These are phyloP conservation scores for Glomus cerebriforme DNA, from an alignment of 192 early-diverging fungal species.

Conservation along the genomic window DNA sequence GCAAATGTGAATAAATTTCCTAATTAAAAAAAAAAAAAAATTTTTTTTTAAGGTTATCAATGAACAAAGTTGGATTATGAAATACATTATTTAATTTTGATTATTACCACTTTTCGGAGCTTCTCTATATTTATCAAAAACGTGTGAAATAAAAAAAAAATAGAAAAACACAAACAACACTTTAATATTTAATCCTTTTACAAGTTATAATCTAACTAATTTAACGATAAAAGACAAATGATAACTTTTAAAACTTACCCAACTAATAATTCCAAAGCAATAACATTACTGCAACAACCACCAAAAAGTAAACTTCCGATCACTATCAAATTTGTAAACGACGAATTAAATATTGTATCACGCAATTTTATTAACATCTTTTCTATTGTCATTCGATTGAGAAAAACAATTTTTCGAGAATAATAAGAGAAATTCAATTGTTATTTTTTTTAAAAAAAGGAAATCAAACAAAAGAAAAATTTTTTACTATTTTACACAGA, in stretches of 20 bases:
- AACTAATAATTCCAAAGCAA: conserved; percentile 79
- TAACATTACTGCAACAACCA: conserved; percentile 88
- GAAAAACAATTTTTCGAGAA: background rate
- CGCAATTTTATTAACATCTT: background rate
- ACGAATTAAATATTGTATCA: background rate
- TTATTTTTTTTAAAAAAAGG: background rate
- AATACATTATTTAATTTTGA: background rate
- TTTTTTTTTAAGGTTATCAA: too few species aligned
- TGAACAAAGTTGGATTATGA: background rate
- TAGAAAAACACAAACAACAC: background rate
- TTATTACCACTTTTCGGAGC: conserved; percentile 59
- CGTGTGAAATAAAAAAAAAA: background rate
- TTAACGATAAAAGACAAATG: background rate
- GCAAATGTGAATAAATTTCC: conserved; percentile 72
- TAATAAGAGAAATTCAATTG: background rate
- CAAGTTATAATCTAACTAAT: too few species aligned
- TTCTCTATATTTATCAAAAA: conserved; percentile 38
- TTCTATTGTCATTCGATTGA: background rate
- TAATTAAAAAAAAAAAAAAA: background rate
- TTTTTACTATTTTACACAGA: background rate
- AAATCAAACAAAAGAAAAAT: background rate
- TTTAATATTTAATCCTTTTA: too few species aligned
- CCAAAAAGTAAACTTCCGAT: conserved; percentile 80
- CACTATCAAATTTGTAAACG: conserved; percentile 32
- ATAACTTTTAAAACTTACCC: conserved; percentile 42